phyloP scores from a whole-genome alignment of 2,329 filamentous ascomycete genomes.

The Exserohilum turcica region DNA sequence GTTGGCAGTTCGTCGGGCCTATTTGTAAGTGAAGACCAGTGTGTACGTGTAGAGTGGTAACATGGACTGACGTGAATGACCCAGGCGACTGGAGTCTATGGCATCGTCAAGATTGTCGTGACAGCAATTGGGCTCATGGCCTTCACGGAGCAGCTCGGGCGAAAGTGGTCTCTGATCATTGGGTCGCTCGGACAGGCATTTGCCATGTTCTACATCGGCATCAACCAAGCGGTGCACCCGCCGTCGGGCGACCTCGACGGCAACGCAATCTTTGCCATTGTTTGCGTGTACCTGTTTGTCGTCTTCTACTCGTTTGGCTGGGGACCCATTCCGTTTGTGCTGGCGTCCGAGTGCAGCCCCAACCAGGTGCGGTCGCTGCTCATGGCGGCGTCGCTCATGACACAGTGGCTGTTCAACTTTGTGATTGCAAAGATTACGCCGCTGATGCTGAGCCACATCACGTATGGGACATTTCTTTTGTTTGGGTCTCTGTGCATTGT shows the following conservation, averaged over 20 bases:
- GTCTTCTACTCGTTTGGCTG: constrained; percentile 56
- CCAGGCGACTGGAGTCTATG: constrained; percentile 45
- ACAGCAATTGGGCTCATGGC: constrained; percentile 53
- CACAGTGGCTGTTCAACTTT: constrained; percentile 50
- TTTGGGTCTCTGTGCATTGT: constrained; percentile 50
- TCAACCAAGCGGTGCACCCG: constrained; percentile 46
- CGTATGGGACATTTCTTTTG: constrained; percentile 52
- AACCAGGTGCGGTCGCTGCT: constrained; percentile 50
- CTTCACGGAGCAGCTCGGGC: constrained; percentile 53
- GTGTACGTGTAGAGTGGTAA: background rate
- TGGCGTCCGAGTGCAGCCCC: constrained; percentile 50
- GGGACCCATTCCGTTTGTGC: constrained; percentile 54
- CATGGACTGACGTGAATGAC: background rate
- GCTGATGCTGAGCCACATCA: constrained; percentile 51
- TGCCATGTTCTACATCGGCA: constrained; percentile 48
- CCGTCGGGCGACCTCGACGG: constrained; percentile 42
- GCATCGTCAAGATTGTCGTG: constrained; percentile 53
- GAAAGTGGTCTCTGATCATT: constrained; percentile 53
- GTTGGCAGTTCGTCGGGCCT: constrained; percentile 46
- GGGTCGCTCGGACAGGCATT: constrained; percentile 52
- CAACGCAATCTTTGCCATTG: constrained; percentile 53
- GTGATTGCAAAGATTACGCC: constrained; percentile 47
- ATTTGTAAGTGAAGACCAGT: constrained; percentile 51
- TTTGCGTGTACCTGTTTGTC: constrained; percentile 58
- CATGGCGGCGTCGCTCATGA: constrained; percentile 54